Percentiles rank a stretch among this genome's conserved stretches.
Conservation (phyloP, 1,284 basidiomycete species). For the Vanrija sp. region DNA sequence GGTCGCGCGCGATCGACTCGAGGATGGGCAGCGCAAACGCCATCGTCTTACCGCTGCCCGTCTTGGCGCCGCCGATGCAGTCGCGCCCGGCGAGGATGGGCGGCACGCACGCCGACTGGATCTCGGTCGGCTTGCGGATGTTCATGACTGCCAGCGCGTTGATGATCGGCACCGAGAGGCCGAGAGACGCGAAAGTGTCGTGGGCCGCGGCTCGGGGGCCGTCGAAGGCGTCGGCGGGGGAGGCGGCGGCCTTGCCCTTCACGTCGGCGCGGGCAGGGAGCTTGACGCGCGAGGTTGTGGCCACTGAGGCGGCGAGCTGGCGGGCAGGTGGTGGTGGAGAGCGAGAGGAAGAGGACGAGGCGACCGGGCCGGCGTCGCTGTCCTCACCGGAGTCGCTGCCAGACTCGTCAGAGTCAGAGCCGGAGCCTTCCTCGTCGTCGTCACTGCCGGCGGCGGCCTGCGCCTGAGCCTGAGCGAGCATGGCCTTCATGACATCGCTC, state of each 20-base stretch:
- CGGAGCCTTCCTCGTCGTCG: conserved; percentile 8
- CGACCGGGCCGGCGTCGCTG: not conserved
- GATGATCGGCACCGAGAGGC: conserved; percentile 68
- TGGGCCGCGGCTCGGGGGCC: conserved; percentile 67
- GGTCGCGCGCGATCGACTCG: conserved; percentile 80
- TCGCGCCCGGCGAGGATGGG: conserved; percentile 78
- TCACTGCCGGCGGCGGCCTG: conserved; percentile 17
- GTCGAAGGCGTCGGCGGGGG: conserved; percentile 7
- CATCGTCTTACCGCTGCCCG: conserved; percentile 95
- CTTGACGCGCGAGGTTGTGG: conserved; percentile 26
- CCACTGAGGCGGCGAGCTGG: conserved; percentile 4
- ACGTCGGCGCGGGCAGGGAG: conserved; percentile 14
- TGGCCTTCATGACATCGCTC: conserved; percentile 37
- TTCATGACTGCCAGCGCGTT: conserved; percentile 73
- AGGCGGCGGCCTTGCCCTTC: conserved; percentile 13
- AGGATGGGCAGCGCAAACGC: conserved; percentile 95
- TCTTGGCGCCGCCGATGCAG: conserved; percentile 96
- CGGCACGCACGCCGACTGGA: conserved; percentile 87
- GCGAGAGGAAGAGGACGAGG: not conserved
- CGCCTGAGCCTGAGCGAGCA: conserved; percentile 46
- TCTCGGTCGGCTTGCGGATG: conserved; percentile 78
- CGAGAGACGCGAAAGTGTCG: conserved; percentile 63
- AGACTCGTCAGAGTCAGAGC: conserved; percentile 17
- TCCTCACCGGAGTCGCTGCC: not conserved
- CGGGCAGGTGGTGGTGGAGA: not conserved